Evolutionary conservation across 768 basidiomycete genomes (phyloP).

Genomic region (Jaapia argillacea): DNA sequence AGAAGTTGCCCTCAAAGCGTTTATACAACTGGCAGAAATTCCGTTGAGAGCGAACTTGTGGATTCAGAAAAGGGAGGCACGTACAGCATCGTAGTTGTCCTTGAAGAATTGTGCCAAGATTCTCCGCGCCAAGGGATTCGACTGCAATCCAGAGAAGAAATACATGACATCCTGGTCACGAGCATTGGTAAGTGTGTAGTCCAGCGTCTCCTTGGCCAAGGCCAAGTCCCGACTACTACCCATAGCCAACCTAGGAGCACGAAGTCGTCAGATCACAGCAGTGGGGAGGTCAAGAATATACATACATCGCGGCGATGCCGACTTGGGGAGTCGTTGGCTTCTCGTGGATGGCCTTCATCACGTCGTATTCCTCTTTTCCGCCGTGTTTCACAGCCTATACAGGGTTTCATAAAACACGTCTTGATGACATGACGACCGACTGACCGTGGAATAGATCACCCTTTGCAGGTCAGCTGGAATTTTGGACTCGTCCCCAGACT

Average conservation of each 20-base stretch:
- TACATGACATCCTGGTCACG: constrained; percentile 54
- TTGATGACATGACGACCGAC: constrained; percentile 12
- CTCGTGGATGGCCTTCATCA: constrained; percentile 56
- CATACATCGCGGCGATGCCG: constrained; percentile 62
- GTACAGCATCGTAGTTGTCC: constrained; percentile 54
- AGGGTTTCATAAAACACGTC: constrained; percentile 4
- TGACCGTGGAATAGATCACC: constrained; percentile 41
- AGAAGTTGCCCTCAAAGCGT: constrained; percentile 63
- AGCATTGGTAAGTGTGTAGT: constrained; percentile 42
- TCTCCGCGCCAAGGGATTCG: constrained; percentile 47
- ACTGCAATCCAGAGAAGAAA: constrained; percentile 49
- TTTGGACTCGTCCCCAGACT: constrained; percentile 61
- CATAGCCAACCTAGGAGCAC: constrained; percentile 44
- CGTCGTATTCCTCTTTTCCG: constrained; percentile 65
- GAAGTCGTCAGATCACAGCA: neutral
- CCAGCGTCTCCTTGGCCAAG: constrained; percentile 53
- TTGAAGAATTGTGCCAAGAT: constrained; percentile 52
- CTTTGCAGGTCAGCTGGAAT: constrained; percentile 76
- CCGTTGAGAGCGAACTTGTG: neutral
- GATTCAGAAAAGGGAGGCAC: constrained; percentile 13
- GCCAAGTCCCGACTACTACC: constrained; percentile 44
- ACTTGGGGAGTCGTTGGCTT: constrained; percentile 68
- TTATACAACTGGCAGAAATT: constrained; percentile 42
- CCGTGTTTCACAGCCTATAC: constrained; percentile 63
- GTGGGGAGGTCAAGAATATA: constrained; percentile 1